Evolutionary conservation across 2,329 filamentous ascomycete genomes (phyloP).

Genomic region (Pestalotiopsis sp.): DNA sequence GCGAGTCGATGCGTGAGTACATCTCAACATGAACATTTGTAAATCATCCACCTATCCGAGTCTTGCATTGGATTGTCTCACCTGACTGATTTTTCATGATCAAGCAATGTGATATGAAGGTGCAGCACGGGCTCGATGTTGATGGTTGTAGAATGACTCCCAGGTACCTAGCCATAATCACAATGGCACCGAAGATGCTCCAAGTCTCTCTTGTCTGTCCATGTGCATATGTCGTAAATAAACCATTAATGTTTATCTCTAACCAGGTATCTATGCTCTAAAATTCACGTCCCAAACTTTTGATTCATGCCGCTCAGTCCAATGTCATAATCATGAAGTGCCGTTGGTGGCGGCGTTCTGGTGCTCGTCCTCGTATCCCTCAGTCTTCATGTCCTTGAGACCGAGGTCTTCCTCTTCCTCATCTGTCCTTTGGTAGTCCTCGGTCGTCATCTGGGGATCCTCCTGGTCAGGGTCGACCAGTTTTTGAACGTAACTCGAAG

Average conservation of each 20-base stretch:
- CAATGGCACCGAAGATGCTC: neutral
- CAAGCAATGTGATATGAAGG: neutral
- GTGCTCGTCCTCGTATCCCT: conserved; percentile 73
- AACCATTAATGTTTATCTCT: neutral
- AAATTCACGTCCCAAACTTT: neutral
- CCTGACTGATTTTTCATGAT: neutral
- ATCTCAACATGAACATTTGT: neutral
- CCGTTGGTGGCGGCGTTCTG: neutral
- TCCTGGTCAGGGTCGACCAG: conserved; percentile 70
- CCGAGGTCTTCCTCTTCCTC: conserved; percentile 95
- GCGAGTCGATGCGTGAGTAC: neutral
- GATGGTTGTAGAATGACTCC: neutral
- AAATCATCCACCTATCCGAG: neutral
- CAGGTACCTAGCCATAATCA: neutral
- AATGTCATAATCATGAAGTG: conserved; percentile 1
- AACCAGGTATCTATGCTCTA: conserved; percentile 9
- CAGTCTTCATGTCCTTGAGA: conserved; percentile 87
- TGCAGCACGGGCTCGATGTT: neutral
- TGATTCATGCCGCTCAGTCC: neutral
- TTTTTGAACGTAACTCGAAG: conserved; percentile 92
- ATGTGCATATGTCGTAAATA: neutral
- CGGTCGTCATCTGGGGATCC: conserved; percentile 79
- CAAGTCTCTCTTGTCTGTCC: neutral
- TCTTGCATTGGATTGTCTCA: neutral
- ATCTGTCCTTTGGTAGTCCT: conserved; percentile 83